Conservation (phyloP, 768 basidiomycete genomes). For the Trametes elegans region DNA sequence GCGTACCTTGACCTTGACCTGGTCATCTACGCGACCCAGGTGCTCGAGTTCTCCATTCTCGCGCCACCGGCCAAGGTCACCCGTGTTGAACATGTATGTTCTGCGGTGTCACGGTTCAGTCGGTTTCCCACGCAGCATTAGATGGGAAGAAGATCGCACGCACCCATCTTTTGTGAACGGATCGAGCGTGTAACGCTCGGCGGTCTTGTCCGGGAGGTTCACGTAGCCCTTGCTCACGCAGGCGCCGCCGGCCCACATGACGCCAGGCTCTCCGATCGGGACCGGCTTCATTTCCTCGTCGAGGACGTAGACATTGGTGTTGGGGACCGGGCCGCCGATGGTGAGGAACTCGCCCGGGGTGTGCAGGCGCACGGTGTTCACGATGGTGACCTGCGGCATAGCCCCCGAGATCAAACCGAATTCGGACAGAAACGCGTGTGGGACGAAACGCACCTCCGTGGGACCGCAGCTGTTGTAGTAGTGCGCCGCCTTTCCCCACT, state of each 20-base stretch:
- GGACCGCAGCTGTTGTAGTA: slow-evolving; percentile 58
- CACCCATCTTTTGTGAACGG: slow-evolving; percentile 50
- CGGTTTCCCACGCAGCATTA: slow-evolving; percentile 22
- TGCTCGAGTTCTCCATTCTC: slow-evolving; percentile 53
- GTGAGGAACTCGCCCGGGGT: slow-evolving; percentile 38
- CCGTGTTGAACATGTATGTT: slow-evolving; percentile 58
- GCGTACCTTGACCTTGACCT: slow-evolving; percentile 59
- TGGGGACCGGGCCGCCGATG: slow-evolving; percentile 54
- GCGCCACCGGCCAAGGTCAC: slow-evolving; percentile 57
- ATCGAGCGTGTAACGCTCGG: slow-evolving; percentile 49
- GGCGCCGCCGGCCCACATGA: slow-evolving; percentile 66
- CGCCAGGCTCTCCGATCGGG: slow-evolving; percentile 36
- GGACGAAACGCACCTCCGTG: slow-evolving; percentile 41
- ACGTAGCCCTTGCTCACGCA: slow-evolving; percentile 56
- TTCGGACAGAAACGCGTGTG: background rate
- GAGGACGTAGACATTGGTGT: slow-evolving; percentile 45
- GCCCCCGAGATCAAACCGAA: background rate
- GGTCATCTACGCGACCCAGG: slow-evolving; percentile 59
- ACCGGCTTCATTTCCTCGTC: slow-evolving; percentile 33
- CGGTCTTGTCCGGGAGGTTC: slow-evolving; percentile 52
- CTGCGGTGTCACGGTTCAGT: background rate
- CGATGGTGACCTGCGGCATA: slow-evolving; percentile 49
- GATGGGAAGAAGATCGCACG: slow-evolving; percentile 17
- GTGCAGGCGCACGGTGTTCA: slow-evolving; percentile 55
- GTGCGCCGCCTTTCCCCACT: slow-evolving; percentile 42